Conservation (phyloP, 225 moss, liverwort and hornwort species). For the Climacium dendroides region DNA sequence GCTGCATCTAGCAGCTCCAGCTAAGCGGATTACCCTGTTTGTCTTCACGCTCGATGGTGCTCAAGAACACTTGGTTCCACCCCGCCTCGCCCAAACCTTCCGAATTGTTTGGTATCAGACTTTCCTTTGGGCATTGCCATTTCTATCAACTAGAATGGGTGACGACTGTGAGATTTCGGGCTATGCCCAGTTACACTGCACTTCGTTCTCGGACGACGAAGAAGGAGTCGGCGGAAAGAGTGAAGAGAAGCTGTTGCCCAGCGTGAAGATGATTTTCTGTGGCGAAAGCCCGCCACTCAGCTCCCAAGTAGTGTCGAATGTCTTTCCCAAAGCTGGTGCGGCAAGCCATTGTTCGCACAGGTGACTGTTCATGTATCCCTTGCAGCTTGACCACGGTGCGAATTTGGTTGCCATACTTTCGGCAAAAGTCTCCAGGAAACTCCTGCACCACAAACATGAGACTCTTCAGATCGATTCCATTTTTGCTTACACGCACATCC, state of each 20-base stretch:
- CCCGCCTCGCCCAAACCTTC: too few relatives aligned
- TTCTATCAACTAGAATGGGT: too few relatives aligned
- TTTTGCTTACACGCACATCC: neutral
- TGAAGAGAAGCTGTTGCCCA: slow-evolving; percentile 1
- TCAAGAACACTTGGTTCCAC: too few relatives aligned
- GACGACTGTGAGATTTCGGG: neutral
- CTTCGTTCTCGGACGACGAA: neutral
- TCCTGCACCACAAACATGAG: neutral
- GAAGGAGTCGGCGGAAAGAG: neutral
- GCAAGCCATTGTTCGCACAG: neutral
- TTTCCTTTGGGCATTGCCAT: too few relatives aligned
- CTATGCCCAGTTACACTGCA: neutral
- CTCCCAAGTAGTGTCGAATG: neutral
- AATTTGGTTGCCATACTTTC: neutral
- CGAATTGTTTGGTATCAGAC: too few relatives aligned
- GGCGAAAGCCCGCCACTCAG: neutral
- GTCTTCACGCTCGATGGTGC: neutral
- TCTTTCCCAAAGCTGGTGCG: neutral
- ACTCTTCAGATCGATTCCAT: neutral
- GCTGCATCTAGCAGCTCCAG: neutral
- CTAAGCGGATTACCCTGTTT: neutral
- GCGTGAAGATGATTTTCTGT: neutral
- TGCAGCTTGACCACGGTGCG: neutral
- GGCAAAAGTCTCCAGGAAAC: neutral
- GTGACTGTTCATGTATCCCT: neutral